Evolutionary conservation across 495 filamentous ascomycete genomes (phyloP).

Genomic region (Penicillium cosmopolitanum): DNA sequence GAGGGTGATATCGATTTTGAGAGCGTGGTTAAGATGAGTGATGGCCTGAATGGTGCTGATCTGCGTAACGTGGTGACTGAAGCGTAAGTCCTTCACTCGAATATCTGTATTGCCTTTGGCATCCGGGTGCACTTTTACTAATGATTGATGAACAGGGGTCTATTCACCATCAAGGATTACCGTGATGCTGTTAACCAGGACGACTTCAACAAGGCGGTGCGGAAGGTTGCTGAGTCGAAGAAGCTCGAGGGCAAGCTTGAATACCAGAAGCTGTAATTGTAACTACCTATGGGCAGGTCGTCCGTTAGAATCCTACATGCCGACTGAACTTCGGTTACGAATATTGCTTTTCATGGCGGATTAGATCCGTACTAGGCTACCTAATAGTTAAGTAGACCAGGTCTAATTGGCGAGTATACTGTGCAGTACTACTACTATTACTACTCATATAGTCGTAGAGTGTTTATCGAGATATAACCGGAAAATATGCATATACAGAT

Average conservation of each 20-base stretch:
- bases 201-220: conserved; percentile 97
- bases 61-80: conserved; percentile 97
- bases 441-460: no score
- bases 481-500: no score
- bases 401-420: no score
- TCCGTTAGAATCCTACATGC: conserved; percentile 22
- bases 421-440: no score
- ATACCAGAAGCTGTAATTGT: conserved; percentile 88
- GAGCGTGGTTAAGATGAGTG: conserved; percentile 99
- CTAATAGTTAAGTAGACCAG: no score
- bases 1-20: conserved; percentile 99
- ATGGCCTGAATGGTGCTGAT: conserved; percentile 97
- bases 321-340: conserved; percentile 11
- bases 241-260: conserved; percentile 97
- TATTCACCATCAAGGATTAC: conserved; percentile 98
- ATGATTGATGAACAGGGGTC: conserved; percentile 60
- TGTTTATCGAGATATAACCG: no score
- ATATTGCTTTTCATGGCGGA: conserved; percentile 2
- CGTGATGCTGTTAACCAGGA: conserved; percentile 95
- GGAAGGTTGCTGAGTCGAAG: conserved; percentile 96
- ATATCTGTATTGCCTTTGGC: conserved; percentile 4
- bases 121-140: conserved; percentile 25
- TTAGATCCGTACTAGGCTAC: not conserved
- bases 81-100: conserved; percentile 62
- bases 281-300: conserved; percentile 22